These are phyloP conservation scores for Ulota crispa DNA, from an alignment of 225 moss, liverwort and hornwort species.

Conservation along the genomic window DNA sequence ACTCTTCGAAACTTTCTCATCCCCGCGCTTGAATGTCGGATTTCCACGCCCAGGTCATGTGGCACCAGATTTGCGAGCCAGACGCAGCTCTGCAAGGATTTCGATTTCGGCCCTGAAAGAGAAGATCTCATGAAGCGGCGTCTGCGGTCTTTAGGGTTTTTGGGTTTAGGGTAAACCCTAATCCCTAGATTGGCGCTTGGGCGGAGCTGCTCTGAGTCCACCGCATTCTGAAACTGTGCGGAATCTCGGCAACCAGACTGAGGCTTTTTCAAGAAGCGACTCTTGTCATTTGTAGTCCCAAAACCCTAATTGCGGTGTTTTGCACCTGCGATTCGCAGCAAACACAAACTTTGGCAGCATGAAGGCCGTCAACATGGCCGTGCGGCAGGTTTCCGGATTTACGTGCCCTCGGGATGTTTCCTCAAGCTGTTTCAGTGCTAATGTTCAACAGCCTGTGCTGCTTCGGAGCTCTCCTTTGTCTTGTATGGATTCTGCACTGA, in stretches of 20 bases:
- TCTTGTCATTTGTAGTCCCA: background rate
- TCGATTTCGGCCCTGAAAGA: too few species aligned
- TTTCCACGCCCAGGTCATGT: too few species aligned
- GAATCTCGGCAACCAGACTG: background rate
- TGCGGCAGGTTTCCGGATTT: conserved; percentile 19
- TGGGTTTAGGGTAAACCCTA: too few species aligned
- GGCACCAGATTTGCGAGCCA: too few species aligned
- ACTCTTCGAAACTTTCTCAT: too few species aligned
- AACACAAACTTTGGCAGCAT: background rate
- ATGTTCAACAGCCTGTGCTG: conserved; percentile 2
- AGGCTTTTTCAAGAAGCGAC: background rate
- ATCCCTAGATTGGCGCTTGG: too few species aligned
- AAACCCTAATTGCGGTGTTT: background rate
- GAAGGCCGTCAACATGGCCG: conserved; percentile 18
- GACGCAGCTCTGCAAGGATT: too few species aligned
- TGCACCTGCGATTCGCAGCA: background rate
- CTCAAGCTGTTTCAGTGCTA: background rate
- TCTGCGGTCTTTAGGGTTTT: too few species aligned
- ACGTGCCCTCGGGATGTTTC: conserved; percentile 1
- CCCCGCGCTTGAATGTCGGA: too few species aligned
- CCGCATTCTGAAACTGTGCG: too few species aligned
- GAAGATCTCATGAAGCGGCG: too few species aligned
- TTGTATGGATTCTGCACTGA: background rate
- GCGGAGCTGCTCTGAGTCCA: too few species aligned
- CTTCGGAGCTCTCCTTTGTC: background rate